These are phyloP conservation scores for Fraxinus nigra DNA, from an alignment of 305 asterid genomes.

Conservation along the genomic window DNA sequence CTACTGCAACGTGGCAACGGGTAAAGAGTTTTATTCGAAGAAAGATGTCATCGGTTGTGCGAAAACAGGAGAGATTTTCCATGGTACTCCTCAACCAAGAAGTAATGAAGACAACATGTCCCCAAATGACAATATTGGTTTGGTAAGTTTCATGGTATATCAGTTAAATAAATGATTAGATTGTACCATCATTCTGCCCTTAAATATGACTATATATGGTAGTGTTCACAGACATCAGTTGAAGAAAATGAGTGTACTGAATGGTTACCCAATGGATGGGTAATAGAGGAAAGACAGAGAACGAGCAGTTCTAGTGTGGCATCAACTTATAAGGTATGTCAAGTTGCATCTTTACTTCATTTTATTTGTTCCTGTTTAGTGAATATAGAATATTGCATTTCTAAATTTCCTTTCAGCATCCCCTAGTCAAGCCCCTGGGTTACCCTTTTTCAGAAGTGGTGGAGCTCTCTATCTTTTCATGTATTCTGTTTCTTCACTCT, in stretches of 20 bases:
- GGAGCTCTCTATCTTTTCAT: neutral
- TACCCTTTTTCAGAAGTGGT: neutral
- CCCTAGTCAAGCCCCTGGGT: neutral
- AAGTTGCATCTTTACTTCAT: slow-evolving; percentile 17
- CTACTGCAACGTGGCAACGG: slow-evolving; percentile 45
- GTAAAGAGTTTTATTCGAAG: slow-evolving; percentile 50
- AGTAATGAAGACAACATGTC: slow-evolving; percentile 20
- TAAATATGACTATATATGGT: slow-evolving; percentile 17
- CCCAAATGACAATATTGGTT: slow-evolving; percentile 33
- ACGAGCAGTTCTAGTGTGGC: slow-evolving; percentile 34
- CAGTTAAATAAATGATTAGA: neutral
- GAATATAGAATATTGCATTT: neutral
- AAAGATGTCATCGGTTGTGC: slow-evolving; percentile 36
- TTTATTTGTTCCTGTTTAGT: neutral
- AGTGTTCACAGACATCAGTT: slow-evolving; percentile 34
- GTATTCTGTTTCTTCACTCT: neutral
- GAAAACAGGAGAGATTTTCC: slow-evolving; percentile 23
- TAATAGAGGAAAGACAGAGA: slow-evolving; percentile 40
- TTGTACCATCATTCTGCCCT: neutral
- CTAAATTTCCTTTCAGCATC: neutral
- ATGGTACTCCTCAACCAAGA: slow-evolving; percentile 27
- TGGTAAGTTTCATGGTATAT: slow-evolving; percentile 35
- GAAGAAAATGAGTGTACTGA: slow-evolving; percentile 32
- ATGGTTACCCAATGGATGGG: slow-evolving; percentile 77
- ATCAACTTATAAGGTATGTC: slow-evolving; percentile 54